Evolutionary conservation across 352 stramenopile species (phyloP), one percentile per base, ranked within the genome.

Genomic region (Nothophytophthora sp.): DNA sequence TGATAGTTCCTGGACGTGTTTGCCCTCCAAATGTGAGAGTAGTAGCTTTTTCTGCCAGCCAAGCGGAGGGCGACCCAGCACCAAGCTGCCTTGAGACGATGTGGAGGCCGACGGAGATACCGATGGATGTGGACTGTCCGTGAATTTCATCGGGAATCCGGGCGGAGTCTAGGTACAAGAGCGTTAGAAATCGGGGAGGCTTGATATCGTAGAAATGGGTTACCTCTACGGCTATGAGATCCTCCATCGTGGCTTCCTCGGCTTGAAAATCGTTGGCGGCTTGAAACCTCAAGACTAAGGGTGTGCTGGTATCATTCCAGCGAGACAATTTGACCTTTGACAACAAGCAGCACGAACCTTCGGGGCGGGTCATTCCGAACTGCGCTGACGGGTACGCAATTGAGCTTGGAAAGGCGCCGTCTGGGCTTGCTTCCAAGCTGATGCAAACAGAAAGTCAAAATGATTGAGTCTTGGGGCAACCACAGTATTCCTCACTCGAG

Each of bases 1-100:
- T 34, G 40, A 22, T 35, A 35, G 12, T 13, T 63, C 28, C 1
- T 32, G 18, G 28, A 38, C 42, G 9, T 32, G n/a, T 4, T 22
- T 30, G 13, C 51, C 39, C 35, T 54, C 42, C 16, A 35, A 40
- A 20, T 66, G 22, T 7, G 59, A 59, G 25, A 64, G 7, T 18
- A 70, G 20, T 44, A 79, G 28, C 29, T 52, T 59, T 9, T 65
- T 76, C 22, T 81, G 70, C 70, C 70, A 81, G 22, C 72, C 67
- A 28, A 60, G 27, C 39, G 70, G 70, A 42, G 70, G 70, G 2
- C 46, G 57, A 41, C 46, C 57, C 28, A 74, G 50, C 3, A 68
- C 39, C 16, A 78, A 52, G 32, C 70, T 81, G n/a, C 60, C 45
- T 32, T 76, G 67, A 4, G 70, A 81, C 13, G 70, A 81, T 41